Percentiles rank a stretch among this genome's conserved stretches.
Conservation (phyloP, 352 stramenopile genomes). For the Globisporangium perplexum region DNA sequence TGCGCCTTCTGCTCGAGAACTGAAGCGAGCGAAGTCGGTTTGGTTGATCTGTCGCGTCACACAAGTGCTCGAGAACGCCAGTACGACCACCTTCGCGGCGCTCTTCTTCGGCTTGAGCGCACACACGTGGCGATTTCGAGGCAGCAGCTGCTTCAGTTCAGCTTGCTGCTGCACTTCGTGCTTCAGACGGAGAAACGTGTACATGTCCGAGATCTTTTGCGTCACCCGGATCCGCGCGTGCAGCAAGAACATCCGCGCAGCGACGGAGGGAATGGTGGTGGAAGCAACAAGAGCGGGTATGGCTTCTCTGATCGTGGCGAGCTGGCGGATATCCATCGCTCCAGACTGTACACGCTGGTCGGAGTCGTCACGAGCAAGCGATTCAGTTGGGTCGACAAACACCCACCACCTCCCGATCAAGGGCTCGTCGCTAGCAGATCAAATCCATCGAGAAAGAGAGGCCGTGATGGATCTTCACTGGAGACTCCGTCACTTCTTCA, state of each 20-base stretch:
- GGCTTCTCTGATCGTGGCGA: not conserved
- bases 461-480: not conserved
- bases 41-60: conserved; percentile 1
- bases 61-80: not conserved
- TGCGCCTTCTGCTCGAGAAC: not conserved
- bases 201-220: conserved; percentile 20
- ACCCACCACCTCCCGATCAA: conserved; percentile 11
- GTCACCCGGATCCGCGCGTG: conserved; percentile 11
- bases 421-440: conserved; percentile 1
- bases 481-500: not conserved
- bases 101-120: not conserved
- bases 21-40: conserved; percentile 1
- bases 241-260: conserved; percentile 5
- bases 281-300: conserved; percentile 1
- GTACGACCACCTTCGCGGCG: not conserved
- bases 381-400: conserved; percentile 21
- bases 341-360: conserved; percentile 25
- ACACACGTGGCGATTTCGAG: not conserved
- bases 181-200: conserved; percentile 16
- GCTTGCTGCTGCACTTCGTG: conserved; percentile 17
- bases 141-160: conserved; percentile 6
- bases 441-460: not conserved
- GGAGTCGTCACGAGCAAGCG: conserved; percentile 28
- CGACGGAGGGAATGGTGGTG: conserved; percentile 1
- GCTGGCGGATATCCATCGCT: conserved; percentile 23